Evolutionary conservation across 2,329 filamentous ascomycete genomes (phyloP), one percentile per base, ranked within the genome.

Genomic region (Ceratocystiopsis sp.): DNA sequence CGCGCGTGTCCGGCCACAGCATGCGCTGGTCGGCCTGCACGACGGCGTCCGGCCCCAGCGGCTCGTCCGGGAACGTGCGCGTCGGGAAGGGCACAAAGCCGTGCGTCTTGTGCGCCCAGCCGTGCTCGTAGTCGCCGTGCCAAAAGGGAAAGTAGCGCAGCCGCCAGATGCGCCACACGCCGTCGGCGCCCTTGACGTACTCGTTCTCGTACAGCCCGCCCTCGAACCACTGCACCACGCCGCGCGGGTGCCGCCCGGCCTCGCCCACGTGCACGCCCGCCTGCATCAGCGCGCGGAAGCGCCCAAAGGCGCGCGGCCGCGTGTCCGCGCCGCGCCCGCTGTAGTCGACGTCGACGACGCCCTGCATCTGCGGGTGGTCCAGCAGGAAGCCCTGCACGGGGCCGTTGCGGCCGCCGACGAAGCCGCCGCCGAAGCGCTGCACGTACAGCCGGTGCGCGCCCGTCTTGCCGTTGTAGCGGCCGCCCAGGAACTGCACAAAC

Each of bases 181-280:
- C 68, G 21, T 21, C 21, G 46, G 66, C 54, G 50, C 73, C 68
- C 55, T 71, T 71, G 56, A 73, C 65, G 53, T 72, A 74, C 53
- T 73, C 69, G 51, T 73, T 74, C 55, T 73, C 69, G 54, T 74
- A 74, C 34, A 73, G 54, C 3, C 70, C 69, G 37, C 69, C 69
- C 53, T 74, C 70, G 65, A 68, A 73, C 70, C 70, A 74, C 52
- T 73, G 69, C 12, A 64, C 60, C 40, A 68, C 61, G 2, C 69
- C 69, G 12, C 67, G 62, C 7, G 69, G 68, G 49, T 72, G 67
- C 10, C 57, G 59, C 37, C 66, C 63, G 39, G 62, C 60, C 51
- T 73, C 62, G 45, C 61, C 65, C 50, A 67, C 58, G 54, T 74
- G 70, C 29, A 67, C 69, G 41, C 69, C 68, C 0, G 68, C 68